Conservation (phyloP, 169 alveolate species). For the Pseudocohnilembus persalinus region DNA sequence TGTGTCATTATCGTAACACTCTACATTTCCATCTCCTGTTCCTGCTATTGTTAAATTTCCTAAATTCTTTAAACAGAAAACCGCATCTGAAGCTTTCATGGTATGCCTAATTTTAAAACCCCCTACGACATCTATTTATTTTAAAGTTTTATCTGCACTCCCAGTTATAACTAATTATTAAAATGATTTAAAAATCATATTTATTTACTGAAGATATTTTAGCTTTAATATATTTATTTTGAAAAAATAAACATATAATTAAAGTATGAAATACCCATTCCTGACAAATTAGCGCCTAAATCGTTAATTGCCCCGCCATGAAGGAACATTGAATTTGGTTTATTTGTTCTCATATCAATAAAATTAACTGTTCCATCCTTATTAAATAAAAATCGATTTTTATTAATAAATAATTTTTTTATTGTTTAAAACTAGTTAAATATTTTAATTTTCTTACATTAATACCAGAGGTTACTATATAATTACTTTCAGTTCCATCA, state of each 20-base stretch:
- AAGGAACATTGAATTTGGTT: slow-evolving; percentile 49
- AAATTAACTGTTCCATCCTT: slow-evolving; percentile 71
- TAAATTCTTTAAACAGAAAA: slow-evolving; percentile 71
- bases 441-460: slow-evolving; percentile 23
- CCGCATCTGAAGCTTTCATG: slow-evolving; percentile 79
- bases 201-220: not conserved
- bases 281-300: slow-evolving; percentile 51
- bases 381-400: not conserved
- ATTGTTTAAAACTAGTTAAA: no score
- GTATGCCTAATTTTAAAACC: slow-evolving; percentile 62
- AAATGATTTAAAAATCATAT: not conserved
- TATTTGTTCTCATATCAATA: slow-evolving; percentile 80
- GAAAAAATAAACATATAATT: not conserved
- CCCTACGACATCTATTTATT: slow-evolving; percentile 61
- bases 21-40: slow-evolving; percentile 84
- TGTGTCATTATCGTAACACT: slow-evolving; percentile 67
- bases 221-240: not conserved
- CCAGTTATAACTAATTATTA: slow-evolving; percentile 65
- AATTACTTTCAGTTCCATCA: slow-evolving; percentile 70
- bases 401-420: not conserved
- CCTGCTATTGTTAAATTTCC: slow-evolving; percentile 78
- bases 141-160: slow-evolving; percentile 77
- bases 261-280: slow-evolving; percentile 29
- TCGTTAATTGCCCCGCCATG: slow-evolving; percentile 80
- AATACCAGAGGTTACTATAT: slow-evolving; percentile 72